Evolutionary conservation across 2,329 filamentous ascomycete species (phyloP), one percentile per base, ranked within the genome.

Genomic region (Cytospora schulzeri): DNA sequence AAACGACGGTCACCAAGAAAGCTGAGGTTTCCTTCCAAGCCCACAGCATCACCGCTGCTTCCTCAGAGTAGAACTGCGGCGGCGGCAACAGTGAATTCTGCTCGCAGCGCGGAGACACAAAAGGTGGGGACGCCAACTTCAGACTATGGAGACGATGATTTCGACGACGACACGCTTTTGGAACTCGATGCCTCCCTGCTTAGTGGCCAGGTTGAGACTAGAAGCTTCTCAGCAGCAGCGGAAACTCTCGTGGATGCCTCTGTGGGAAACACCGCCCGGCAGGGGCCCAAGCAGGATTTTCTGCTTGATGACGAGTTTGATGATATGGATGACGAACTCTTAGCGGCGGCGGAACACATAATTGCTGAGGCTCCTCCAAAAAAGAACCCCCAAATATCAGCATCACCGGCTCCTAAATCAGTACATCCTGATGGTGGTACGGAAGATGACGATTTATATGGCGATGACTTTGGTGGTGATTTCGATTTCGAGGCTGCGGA

Each of bases 401-500:
- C 51, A 19, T 57, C 64, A 15, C 35, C 60, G 64, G 11, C 50
- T 29, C 33, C 58, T 8, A 38, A 63, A 67, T 55, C 69, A 72
- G 59, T 73, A 77, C 76, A 78, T 29, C 73, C 79, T 70, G 74
- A 74, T 26, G 76, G 76, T 38, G 74, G 73, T 57, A 69, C 62
- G 26, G 68, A 67, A 17, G 71, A 72, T 38, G 78, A 81, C 50
- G 80, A 81, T 68, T 73, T 79, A 48, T 87, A 84, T 69, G 89
- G 86, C 64, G 91, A 92, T 77, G 92, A 92, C 71, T 92, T 92
- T 79, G 90, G 88, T 55, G 85, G 83, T 68, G 80, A 86, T 70
- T 83, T 88, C 75, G 92, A 96, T 75, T 90, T 92, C 72, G 91
- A 94, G 70, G 88, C 89, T 66, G 88, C 88, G 68, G 89, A 93